Evolutionary conservation across 768 basidiomycete species (phyloP).

Genomic region (Suillus discolor): DNA sequence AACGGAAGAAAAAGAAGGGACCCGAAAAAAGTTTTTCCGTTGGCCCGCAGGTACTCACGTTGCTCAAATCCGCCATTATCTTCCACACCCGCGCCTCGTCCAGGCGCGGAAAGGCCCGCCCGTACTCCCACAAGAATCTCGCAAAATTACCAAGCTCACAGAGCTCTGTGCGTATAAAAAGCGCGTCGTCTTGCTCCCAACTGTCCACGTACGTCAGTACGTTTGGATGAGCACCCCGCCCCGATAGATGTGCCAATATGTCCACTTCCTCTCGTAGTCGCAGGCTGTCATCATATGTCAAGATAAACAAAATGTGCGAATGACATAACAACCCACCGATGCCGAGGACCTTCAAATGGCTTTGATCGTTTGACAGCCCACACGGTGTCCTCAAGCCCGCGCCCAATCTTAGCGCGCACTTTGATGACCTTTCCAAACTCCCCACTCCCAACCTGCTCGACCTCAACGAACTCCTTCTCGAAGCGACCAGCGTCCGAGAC

Average conservation of each 20-base stretch:
- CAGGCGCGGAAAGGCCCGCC: slow-evolving; percentile 77
- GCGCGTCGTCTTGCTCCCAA: slow-evolving; percentile 89
- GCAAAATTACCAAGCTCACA: slow-evolving; percentile 93
- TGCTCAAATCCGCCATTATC: slow-evolving; percentile 85
- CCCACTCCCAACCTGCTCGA: slow-evolving; percentile 85
- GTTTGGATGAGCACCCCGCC: slow-evolving; percentile 66
- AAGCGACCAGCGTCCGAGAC: slow-evolving; percentile 64
- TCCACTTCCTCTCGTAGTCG: slow-evolving; percentile 95
- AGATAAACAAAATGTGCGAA: slow-evolving; percentile 12
- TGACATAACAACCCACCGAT: slow-evolving; percentile 60
- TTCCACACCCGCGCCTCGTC: slow-evolving; percentile 98
- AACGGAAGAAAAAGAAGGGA: slow-evolving; percentile 8
- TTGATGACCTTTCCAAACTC: slow-evolving; percentile 94
- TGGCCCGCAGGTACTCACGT: slow-evolving; percentile 53
- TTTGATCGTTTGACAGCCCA: slow-evolving; percentile 96
- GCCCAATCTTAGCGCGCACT: slow-evolving; percentile 64
- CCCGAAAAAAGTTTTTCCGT: slow-evolving; percentile 10
- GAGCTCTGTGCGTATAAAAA: slow-evolving; percentile 94
- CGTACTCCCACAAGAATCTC: slow-evolving; percentile 90
- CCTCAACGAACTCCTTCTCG: slow-evolving; percentile 76
- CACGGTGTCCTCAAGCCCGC: slow-evolving; percentile 42
- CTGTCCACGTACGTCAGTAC: slow-evolving; percentile 89
- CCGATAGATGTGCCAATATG: slow-evolving; percentile 75
- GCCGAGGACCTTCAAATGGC: slow-evolving; percentile 86
- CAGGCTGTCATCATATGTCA: slow-evolving; percentile 43